A percentile compares a stretch with the other conserved stretches of the same genome.
Conservation (phyloP, 192 early-diverging fungal species). For the Coemansia sp. region DNA sequence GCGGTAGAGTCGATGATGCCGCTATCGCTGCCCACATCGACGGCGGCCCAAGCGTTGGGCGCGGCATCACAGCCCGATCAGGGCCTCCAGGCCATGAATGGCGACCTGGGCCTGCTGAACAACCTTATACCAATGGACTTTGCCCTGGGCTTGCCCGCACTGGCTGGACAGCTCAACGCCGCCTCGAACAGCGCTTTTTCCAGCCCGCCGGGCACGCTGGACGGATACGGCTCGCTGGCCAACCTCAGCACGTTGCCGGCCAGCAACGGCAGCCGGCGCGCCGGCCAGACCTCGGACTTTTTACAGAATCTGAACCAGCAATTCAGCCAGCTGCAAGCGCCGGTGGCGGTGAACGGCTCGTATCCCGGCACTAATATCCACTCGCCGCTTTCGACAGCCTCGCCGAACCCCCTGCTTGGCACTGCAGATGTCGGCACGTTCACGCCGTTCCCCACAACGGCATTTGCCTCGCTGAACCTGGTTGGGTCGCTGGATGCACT, state of each 20-base stretch:
- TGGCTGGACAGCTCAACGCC: conserved; percentile 6
- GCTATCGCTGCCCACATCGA: conserved; percentile 9
- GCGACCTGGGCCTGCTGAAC: conserved; percentile 4
- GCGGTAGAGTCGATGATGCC: neutral
- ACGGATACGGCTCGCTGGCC: conserved; percentile 7
- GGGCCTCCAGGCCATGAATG: neutral
- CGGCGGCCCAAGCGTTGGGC: neutral
- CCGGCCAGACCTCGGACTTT: conserved; percentile 20
- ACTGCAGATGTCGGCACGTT: conserved; percentile 13
- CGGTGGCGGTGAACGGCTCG: conserved; percentile 1
- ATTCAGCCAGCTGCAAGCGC: conserved; percentile 16
- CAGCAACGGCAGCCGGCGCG: neutral
- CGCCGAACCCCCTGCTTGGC: conserved; percentile 30
- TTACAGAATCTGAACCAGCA: conserved; percentile 39
- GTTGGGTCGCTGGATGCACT: conserved; percentile 24
- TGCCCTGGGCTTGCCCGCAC: conserved; percentile 36
- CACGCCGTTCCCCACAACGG: conserved; percentile 30
- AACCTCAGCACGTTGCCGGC: conserved; percentile 1
- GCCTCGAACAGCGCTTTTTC: neutral
- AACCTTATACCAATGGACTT: conserved; percentile 46
- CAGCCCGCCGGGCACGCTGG: conserved; percentile 6
- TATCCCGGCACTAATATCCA: conserved; percentile 11
- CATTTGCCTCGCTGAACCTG: conserved; percentile 44
- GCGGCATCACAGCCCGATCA: neutral
- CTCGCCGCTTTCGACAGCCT: conserved; percentile 23